Percentiles rank a stretch among this genome's conserved stretches.
phyloP scores from a whole-genome alignment of 108 stramenopile genomes.

The Skeletonema menzelii region DNA sequence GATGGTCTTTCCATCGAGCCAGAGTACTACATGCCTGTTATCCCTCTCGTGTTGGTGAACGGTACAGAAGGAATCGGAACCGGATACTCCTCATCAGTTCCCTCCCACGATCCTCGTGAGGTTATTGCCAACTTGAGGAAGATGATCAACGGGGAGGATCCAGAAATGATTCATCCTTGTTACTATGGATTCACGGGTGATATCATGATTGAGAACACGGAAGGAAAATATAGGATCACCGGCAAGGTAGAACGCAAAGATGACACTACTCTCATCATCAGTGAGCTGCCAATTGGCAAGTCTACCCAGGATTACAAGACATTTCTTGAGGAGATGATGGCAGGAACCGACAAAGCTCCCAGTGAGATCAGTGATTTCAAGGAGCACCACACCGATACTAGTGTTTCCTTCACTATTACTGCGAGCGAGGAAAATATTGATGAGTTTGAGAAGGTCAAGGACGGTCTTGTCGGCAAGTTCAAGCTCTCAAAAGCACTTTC shows the following conservation, averaged over 20 bases:
- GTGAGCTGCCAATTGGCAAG: slow-evolving; percentile 94
- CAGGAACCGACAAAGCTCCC: slow-evolving; percentile 53
- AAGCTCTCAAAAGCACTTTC: slow-evolving; percentile 85
- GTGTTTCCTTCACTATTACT: slow-evolving; percentile 92
- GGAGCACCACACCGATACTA: slow-evolving; percentile 98
- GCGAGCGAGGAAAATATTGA: slow-evolving; percentile 83
- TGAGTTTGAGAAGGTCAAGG: slow-evolving; percentile 72
- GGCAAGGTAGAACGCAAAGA: slow-evolving; percentile 85
- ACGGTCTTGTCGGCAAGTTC: slow-evolving; percentile 92
- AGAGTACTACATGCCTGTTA: slow-evolving; percentile 92
- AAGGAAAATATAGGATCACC: slow-evolving; percentile 41
- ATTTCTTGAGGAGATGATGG: slow-evolving; percentile 69
- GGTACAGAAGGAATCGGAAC: slow-evolving; percentile 98
- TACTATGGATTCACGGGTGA: slow-evolving; percentile 90
- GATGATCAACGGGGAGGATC: slow-evolving; percentile 76
- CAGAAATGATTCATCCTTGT: slow-evolving; percentile 69
- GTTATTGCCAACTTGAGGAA: slow-evolving; percentile 89
- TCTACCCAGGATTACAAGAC: slow-evolving; percentile 99
- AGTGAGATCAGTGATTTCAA: slow-evolving; percentile 90
- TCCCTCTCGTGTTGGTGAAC: slow-evolving; percentile 89
- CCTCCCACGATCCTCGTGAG: slow-evolving; percentile 86
- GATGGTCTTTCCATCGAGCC: slow-evolving; percentile 98
- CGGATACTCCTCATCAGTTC: slow-evolving; percentile 89
- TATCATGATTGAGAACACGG: slow-evolving; percentile 48
- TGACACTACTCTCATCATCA: slow-evolving; percentile 85